Evolutionary conservation across 371 early-diverging fungal genomes (phyloP).

Genomic region (Rhizopus arrhizus): DNA sequence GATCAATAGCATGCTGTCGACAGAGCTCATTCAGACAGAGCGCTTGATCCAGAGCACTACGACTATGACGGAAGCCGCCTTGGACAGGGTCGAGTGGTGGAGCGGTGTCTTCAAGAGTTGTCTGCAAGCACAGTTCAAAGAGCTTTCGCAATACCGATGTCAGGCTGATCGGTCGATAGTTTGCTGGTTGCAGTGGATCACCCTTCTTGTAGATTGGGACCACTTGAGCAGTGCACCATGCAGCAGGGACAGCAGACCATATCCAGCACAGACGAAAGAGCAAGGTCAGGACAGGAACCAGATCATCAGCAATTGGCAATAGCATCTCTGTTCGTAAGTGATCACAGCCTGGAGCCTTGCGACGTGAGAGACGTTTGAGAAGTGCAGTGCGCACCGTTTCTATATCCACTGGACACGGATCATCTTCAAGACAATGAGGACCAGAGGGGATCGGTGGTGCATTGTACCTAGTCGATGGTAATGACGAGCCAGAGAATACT

Average conservation of each 20-base stretch:
- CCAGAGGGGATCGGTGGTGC: slow-evolving; percentile 1
- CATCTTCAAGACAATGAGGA: neutral
- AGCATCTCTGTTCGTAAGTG: slow-evolving; percentile 33
- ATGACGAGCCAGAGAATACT: slow-evolving; percentile 7
- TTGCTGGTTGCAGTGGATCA: slow-evolving; percentile 15
- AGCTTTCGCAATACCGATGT: slow-evolving; percentile 31
- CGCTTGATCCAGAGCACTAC: slow-evolving; percentile 37
- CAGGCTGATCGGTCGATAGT: slow-evolving; percentile 26
- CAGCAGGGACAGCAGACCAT: slow-evolving; percentile 16
- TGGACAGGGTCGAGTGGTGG: slow-evolving; percentile 30
- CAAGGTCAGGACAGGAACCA: neutral
- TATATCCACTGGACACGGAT: neutral
- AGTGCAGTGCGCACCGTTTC: neutral
- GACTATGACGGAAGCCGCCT: slow-evolving; percentile 34
- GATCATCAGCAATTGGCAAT: slow-evolving; percentile 10
- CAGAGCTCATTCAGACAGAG: slow-evolving; percentile 19
- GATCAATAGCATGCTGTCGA: slow-evolving; percentile 6
- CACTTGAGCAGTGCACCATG: slow-evolving; percentile 28
- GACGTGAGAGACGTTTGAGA: slow-evolving; percentile 1
- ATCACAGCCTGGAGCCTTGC: slow-evolving; percentile 29
- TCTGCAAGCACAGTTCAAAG: slow-evolving; percentile 16
- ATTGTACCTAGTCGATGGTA: neutral
- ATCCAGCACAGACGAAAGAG: slow-evolving; percentile 28
- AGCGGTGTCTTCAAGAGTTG: neutral
- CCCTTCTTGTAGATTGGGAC: slow-evolving; percentile 28